phyloP scores from a whole-genome alignment of 768 basidiomycete species.

The Leucogyrophana mollusca region DNA sequence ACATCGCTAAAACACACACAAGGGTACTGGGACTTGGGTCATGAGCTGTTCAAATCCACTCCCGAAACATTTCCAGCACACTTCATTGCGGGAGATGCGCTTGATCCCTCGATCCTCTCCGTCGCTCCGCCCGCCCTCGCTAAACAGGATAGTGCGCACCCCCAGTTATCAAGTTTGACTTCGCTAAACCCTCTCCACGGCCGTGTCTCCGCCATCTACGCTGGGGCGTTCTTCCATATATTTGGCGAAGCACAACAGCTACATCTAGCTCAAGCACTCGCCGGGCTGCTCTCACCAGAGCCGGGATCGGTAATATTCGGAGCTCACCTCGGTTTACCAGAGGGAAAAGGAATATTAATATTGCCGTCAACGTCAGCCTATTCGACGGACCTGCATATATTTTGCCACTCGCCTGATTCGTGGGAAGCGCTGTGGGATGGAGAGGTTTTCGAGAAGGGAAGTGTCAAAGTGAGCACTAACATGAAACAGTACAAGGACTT shows the following conservation, averaged over 20 bases:
- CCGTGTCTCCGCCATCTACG: constrained; percentile 46
- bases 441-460: constrained; percentile 33
- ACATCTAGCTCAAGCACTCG: constrained; percentile 40
- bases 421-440: constrained; percentile 40
- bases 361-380: no score
- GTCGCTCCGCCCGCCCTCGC: constrained; percentile 27
- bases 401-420: constrained; percentile 32
- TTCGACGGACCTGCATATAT: constrained; percentile 17
- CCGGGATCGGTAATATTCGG: constrained; percentile 50
- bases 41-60: constrained; percentile 54
- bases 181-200: constrained; percentile 45
- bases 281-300: constrained; percentile 38
- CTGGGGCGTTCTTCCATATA: constrained; percentile 46
- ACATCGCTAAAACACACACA: background rate
- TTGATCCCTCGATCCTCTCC: constrained; percentile 41
- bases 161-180: constrained; percentile 27
- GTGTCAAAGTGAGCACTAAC: constrained; percentile 24
- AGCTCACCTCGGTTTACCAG: constrained; percentile 27
- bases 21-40: constrained; percentile 61
- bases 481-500: no score
- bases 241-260: constrained; percentile 42
- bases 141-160: constrained; percentile 15
- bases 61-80: constrained; percentile 48
- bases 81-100: constrained; percentile 53
- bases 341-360: background rate